These are phyloP conservation scores for Phaeosphaeria sp. DNA, from an alignment of 2,329 filamentous ascomycete species.

Conservation along the genomic window DNA sequence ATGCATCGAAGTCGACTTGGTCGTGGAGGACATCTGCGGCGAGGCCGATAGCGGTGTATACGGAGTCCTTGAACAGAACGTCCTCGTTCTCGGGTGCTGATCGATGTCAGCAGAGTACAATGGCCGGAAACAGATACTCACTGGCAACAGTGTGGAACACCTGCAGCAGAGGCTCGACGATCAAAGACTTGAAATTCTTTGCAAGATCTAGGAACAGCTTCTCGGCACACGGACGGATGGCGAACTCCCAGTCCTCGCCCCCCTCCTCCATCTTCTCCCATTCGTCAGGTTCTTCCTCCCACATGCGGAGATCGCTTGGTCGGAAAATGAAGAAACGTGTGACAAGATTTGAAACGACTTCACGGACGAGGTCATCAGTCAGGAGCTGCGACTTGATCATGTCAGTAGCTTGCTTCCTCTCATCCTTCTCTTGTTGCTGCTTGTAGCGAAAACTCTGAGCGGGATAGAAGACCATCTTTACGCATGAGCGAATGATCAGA, in stretches of 20 bases:
- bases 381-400: conserved; percentile 77
- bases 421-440: conserved; percentile 74
- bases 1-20: conserved; percentile 81
- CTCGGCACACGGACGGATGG: conserved; percentile 89
- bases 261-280: conserved; percentile 93
- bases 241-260: conserved; percentile 84
- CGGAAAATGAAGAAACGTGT: conserved; percentile 89
- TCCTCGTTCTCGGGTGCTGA: conserved; percentile 67
- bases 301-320: conserved; percentile 82
- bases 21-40: conserved; percentile 78
- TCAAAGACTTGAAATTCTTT: conserved; percentile 82
- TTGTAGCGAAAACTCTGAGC: conserved; percentile 84
- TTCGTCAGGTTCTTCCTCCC: conserved; percentile 93
- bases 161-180: conserved; percentile 78
- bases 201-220: conserved; percentile 92
- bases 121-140: conserved; percentile 45
- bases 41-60: conserved; percentile 91
- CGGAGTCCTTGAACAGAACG: conserved; percentile 86
- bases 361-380: conserved; percentile 75
- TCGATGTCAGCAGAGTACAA: conserved; percentile 20
- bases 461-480: conserved; percentile 84
- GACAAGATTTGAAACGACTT: conserved; percentile 85
- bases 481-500: conserved; percentile 79
- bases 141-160: conserved; percentile 83
- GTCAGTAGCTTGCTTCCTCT: conserved; percentile 73